A percentile compares a stretch with the other conserved stretches of the same genome.
Conservation (phyloP, 2,329 filamentous ascomycete genomes). For the Trichoderma sp. region DNA sequence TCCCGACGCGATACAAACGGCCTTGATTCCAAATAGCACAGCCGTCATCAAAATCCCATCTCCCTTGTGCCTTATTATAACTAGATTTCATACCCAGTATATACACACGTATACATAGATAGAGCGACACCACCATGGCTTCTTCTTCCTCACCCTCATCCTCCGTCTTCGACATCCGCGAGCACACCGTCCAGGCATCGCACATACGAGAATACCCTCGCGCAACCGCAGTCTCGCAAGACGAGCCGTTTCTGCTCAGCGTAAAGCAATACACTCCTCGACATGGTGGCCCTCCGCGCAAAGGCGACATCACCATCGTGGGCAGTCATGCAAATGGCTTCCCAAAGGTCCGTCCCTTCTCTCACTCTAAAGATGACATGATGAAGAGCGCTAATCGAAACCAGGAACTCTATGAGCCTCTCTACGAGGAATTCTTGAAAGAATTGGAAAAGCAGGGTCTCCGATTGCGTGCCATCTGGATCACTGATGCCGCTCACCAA, state of each 20-base stretch:
- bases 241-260: conserved; percentile 69
- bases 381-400: background rate
- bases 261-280: conserved; percentile 87
- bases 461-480: conserved; percentile 79
- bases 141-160: conserved; percentile 15
- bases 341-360: conserved; percentile 62
- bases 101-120: background rate
- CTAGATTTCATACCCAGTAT: too few species aligned
- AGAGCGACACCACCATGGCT: background rate
- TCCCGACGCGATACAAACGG: background rate
- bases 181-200: conserved; percentile 70
- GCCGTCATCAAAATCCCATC: background rate
- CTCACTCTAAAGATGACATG: background rate
- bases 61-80: background rate
- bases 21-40: background rate
- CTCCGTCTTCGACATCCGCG: conserved; percentile 59
- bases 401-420: conserved; percentile 85
- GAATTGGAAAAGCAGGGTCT: conserved; percentile 59
- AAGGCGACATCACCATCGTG: conserved; percentile 81
- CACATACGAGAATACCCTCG: conserved; percentile 81
- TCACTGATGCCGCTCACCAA: conserved; percentile 84
- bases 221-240: conserved; percentile 68
- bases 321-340: conserved; percentile 90
- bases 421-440: conserved; percentile 79
- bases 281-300: conserved; percentile 63